Evolutionary conservation across 1,284 basidiomycete species (phyloP), one percentile per base, ranked within the genome.

Genomic region (Wallemia hederae): DNA sequence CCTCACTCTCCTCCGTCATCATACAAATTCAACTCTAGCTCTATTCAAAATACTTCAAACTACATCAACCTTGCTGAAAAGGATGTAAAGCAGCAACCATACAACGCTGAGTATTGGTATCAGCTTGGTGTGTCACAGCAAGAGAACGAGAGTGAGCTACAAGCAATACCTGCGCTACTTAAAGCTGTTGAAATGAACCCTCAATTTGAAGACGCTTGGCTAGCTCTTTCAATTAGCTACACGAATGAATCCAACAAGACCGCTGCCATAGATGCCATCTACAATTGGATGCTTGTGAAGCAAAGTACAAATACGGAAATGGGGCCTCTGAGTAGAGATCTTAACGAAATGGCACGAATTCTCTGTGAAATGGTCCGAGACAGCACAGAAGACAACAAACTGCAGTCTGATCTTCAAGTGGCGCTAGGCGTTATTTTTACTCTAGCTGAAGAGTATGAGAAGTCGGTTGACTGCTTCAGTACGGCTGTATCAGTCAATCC

Each of bases 81-180:
- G 19, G 31, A 9, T 33, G 7, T 33, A 33, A 33, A 19, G 19
- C 9, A 33, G 31, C 7, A 33, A 9, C 19, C 31, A 19, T 9
- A 33, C 19, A 33, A 33, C 19, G 31, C 31, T 49, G 5, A 72
- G 33, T 82, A 82, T 5, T 99, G 92, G 92, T 90, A 80, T 67
- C 79, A 84, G 62, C 80, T 98, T 57, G 92, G 94, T 26, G 81
- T 99, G 58, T 92, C 89, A 72, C 94, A 98, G 69, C 92, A 99
- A 72, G 92, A 96, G 71, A 96, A 94, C 70, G 92, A 99, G 70
- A 81, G 91, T 24, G 92, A 99, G 72, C 77, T 79, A 24, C 83
- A 88, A 66, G 94, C 92, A 2, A 80, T 98, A 59, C 77, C 82
- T 58, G 94, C 92, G 0, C 76, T 99, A 25, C 76, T 78, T 49